A percentile compares a stretch with the other conserved stretches of the same genome.
Evolutionary conservation across 1,139 yeast species (phyloP).

Genomic region (Hyphopichia pseudoburtonii): DNA sequence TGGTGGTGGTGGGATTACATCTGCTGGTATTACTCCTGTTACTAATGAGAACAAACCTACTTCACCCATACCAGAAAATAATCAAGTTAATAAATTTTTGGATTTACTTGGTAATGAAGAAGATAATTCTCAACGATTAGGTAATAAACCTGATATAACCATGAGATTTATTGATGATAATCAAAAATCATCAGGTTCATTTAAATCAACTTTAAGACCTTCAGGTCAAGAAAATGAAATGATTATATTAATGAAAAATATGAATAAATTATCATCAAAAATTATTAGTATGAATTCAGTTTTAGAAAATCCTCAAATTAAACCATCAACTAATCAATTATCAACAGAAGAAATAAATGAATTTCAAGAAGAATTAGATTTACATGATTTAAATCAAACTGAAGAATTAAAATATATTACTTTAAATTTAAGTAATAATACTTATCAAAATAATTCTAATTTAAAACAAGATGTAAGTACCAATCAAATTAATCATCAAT

Average conservation of each 20-base stretch:
- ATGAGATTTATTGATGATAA: slow-evolving; percentile 68
- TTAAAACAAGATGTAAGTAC: slow-evolving; percentile 8
- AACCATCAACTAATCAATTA: slow-evolving; percentile 17
- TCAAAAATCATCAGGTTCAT: slow-evolving; percentile 24
- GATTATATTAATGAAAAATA: slow-evolving; percentile 75
- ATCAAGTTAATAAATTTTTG: slow-evolving; percentile 56
- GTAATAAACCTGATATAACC: slow-evolving; percentile 85
- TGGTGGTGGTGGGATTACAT: slow-evolving; percentile 6
- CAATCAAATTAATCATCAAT: slow-evolving; percentile 3
- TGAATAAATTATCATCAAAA: slow-evolving; percentile 83
- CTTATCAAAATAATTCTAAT: slow-evolving; percentile 8
- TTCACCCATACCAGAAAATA: slow-evolving; percentile 4
- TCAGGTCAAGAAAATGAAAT: slow-evolving; percentile 57
- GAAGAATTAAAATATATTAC: slow-evolving; percentile 54
- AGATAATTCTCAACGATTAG: slow-evolving; percentile 74
- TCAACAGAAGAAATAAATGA: slow-evolving; percentile 33
- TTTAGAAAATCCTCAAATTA: slow-evolving; percentile 34
- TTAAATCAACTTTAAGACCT: slow-evolving; percentile 17
- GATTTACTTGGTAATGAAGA: slow-evolving; percentile 80
- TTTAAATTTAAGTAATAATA: slow-evolving; percentile 48
- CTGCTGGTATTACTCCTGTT: neutral
- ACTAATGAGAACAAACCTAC: slow-evolving; percentile 6
- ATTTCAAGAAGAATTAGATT: slow-evolving; percentile 51
- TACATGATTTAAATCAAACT: slow-evolving; percentile 60
- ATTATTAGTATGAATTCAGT: slow-evolving; percentile 56